Conservation (phyloP, 495 filamentous ascomycete genomes). For the Xeromyces bisporus region DNA sequence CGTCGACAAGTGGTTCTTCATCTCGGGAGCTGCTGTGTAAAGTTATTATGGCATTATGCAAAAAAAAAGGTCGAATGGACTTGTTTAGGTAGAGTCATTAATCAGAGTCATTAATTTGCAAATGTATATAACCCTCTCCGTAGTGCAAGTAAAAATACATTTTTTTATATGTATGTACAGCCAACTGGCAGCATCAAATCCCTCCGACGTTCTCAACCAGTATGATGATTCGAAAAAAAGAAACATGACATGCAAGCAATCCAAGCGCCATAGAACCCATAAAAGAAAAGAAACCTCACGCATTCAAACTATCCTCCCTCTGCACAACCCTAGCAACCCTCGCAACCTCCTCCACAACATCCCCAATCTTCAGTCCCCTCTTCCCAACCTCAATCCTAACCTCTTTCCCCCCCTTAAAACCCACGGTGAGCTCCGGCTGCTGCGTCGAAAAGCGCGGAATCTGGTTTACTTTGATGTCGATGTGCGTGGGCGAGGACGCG, state of each 20-base stretch:
- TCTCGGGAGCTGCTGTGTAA: conserved; percentile 90
- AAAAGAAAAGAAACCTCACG: conserved; percentile 17
- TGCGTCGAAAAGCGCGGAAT: conserved; percentile 45
- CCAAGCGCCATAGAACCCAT: too few species aligned
- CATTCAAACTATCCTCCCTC: conserved; percentile 64
- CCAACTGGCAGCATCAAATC: too few species aligned
- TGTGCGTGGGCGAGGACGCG: conserved; percentile 53
- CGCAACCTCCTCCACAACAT: conserved; percentile 76
- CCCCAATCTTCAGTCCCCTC: conserved; percentile 67
- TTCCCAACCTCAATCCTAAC: conserved; percentile 57
- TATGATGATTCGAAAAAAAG: too few species aligned
- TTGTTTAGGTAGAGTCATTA: neutral
- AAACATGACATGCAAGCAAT: too few species aligned
- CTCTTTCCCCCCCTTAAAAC: conserved; percentile 45
- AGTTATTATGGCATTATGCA: conserved; percentile 8
- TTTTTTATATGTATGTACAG: too few species aligned
- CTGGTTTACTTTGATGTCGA: conserved; percentile 53
- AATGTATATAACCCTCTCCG: too few species aligned
- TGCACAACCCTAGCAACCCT: conserved; percentile 68
- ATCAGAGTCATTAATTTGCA: too few species aligned
- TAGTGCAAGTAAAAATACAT: too few species aligned
- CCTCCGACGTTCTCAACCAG: too few species aligned
- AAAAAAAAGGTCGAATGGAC: conserved; percentile 7
- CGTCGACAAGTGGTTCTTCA: conserved; percentile 99
- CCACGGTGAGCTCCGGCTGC: conserved; percentile 39